Evolutionary conservation across 441 rosid species (phyloP).

Genomic region (Pelargonium australe): DNA sequence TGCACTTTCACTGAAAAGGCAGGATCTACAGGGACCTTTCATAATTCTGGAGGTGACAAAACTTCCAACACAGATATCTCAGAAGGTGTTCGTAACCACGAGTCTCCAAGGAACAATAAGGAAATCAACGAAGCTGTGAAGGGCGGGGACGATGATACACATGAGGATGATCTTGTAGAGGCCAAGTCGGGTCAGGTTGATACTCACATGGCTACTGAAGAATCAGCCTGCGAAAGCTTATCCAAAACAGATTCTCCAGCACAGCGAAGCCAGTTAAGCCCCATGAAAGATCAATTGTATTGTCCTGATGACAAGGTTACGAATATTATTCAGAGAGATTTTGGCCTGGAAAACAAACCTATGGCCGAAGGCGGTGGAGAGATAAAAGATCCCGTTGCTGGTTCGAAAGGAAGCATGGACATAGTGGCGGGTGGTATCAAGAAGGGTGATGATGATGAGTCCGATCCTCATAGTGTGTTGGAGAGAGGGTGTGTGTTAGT

Average conservation of each 20-base stretch:
- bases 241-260: constrained; percentile 19
- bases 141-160: constrained; percentile 25
- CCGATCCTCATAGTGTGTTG: constrained; percentile 32
- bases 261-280: constrained; percentile 15
- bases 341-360: constrained; percentile 17
- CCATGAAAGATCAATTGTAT: constrained; percentile 24
- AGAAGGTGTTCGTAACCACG: constrained; percentile 19
- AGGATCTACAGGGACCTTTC: constrained; percentile 18
- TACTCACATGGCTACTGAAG: constrained; percentile 16
- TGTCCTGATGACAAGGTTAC: constrained; percentile 18
- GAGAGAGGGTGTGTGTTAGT: constrained; percentile 68
- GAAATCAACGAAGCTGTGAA: constrained; percentile 21
- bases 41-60: constrained; percentile 20
- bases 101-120: constrained; percentile 2
- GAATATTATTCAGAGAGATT: constrained; percentile 13
- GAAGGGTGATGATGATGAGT: constrained; percentile 27
- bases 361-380: constrained; percentile 20
- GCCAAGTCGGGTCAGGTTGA: constrained; percentile 23
- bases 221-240: constrained; percentile 5
- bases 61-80: constrained; percentile 21
- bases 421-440: constrained; percentile 26
- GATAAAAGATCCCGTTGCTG: constrained; percentile 16
- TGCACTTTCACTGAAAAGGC: constrained; percentile 21
- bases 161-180: constrained; percentile 21
- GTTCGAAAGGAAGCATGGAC: constrained; percentile 18